Conservation (phyloP, 1,284 basidiomycete species). For the Xerocomus amazonicus region DNA sequence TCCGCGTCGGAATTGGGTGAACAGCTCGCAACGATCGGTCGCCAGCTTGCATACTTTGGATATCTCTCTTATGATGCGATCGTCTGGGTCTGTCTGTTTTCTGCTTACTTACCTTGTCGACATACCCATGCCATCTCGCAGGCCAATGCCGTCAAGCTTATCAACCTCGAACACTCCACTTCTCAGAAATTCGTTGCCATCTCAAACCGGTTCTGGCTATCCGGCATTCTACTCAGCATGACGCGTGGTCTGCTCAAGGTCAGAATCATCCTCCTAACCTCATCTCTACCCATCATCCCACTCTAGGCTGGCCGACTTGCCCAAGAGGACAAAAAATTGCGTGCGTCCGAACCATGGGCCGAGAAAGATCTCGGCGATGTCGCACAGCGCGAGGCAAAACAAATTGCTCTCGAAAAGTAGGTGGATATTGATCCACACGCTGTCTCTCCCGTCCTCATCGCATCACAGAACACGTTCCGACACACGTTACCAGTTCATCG, state of each 20-base stretch:
- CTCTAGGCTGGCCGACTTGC: slow-evolving; percentile 55
- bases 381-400: slow-evolving; percentile 59
- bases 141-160: slow-evolving; percentile 70
- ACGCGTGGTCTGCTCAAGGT: slow-evolving; percentile 68
- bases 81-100: slow-evolving; percentile 67
- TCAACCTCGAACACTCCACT: slow-evolving; percentile 62
- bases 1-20: slow-evolving; percentile 62
- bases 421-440: slow-evolving; percentile 21
- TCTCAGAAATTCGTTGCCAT: slow-evolving; percentile 65
- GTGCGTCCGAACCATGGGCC: slow-evolving; percentile 39
- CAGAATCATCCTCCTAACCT: slow-evolving; percentile 1
- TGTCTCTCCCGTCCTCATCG: slow-evolving; percentile 5
- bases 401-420: slow-evolving; percentile 56
- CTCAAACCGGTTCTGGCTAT: slow-evolving; percentile 88
- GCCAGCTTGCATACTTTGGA: slow-evolving; percentile 90
- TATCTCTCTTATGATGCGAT: slow-evolving; percentile 83
- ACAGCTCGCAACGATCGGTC: slow-evolving; percentile 75
- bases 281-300: background rate
- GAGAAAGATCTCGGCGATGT: slow-evolving; percentile 70
- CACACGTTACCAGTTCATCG: slow-evolving; percentile 73
- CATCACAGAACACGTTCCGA: slow-evolving; percentile 55
- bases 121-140: slow-evolving; percentile 25
- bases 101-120: background rate
- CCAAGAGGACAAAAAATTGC: slow-evolving; percentile 54
- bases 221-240: slow-evolving; percentile 81